Evolutionary conservation across 1,139 yeast genomes (phyloP).

Genomic region (Candida sanyaensis): DNA sequence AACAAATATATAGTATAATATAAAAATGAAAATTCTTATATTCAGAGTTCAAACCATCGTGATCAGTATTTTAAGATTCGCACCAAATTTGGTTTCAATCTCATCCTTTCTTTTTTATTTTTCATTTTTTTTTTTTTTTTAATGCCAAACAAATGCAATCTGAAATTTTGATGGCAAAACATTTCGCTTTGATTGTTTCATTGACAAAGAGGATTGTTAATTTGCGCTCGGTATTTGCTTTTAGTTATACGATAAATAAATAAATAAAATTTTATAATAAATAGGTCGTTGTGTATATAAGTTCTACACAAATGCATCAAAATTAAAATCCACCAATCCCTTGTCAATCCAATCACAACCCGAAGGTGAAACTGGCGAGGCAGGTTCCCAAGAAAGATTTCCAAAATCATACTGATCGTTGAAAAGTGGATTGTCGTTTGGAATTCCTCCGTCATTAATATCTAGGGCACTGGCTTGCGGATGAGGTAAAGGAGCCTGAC

Average conservation of each 20-base stretch:
- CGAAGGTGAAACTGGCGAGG: conserved; percentile 46
- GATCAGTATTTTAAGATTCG: too few relatives aligned
- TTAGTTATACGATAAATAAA: background rate
- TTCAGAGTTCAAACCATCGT: too few relatives aligned
- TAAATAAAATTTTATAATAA: background rate
- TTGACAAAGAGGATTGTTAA: too few relatives aligned
- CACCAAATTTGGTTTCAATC: too few relatives aligned
- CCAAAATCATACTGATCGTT: conserved; percentile 3
- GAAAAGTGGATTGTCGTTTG: background rate
- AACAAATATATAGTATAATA: background rate
- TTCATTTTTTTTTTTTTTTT: too few relatives aligned
- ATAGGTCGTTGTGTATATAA: background rate
- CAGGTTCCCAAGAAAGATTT: conserved; percentile 9
- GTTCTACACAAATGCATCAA: conserved; percentile 8
- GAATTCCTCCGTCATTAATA: background rate
- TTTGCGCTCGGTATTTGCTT: too few relatives aligned
- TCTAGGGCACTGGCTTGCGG: conserved; percentile 1
- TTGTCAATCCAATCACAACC: conserved; percentile 59
- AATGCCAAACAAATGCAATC: too few relatives aligned
- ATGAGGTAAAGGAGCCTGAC: background rate
- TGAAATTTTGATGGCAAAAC: too few relatives aligned
- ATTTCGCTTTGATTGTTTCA: too few relatives aligned
- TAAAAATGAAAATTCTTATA: background rate
- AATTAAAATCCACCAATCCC: conserved; percentile 20
- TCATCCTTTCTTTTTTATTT: too few relatives aligned